Evolutionary conservation across 2,329 filamentous ascomycete genomes (phyloP), one percentile per base, ranked within the genome.

Genomic region (Pseudogymnoascus sp.): DNA sequence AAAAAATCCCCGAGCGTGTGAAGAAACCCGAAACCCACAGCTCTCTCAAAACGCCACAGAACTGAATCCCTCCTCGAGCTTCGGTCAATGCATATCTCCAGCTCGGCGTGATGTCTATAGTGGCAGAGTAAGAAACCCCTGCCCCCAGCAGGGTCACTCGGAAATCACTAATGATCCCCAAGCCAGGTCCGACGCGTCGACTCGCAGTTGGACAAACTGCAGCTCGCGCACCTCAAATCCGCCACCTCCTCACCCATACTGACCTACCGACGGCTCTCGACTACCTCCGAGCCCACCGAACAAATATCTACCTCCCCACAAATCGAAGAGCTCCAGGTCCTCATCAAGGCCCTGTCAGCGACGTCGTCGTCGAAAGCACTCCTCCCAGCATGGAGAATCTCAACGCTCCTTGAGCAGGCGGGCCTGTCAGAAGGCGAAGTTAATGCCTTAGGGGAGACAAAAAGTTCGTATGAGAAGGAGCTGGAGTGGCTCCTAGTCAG

Each of bases 401-500:
- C 81, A 64, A 75, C 76, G 13, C 77, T 92, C 33, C 80, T 96
- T 38, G 76, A 81, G 8, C 82, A 87, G 70, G 88, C 88, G 1
- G 80, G 80, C 10, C 78, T 90, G 62, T 78, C 80, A 42, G 76
- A 77, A 44, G 68, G 74, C 19, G 72, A 75, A 23, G 74, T 77
- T 64, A 72, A 76, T 44, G 62, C 70, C 65, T 68, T 69, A 63
- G 65, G 69, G 73, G 10, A 68, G 70, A 23, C 67, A 6, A 80
- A 77, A 68, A 79, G 71, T 64, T 77, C 79, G 17, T 88, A 90
- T 71, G 87, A 92, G 72, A 82, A 83, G 61, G 90, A 97, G 71
- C 82, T 97, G 60, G 89, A 96, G 75, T 97, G 95, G 95, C 78
- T 97, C 23, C 80, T 97, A 15, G 83, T 96, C 31, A 91, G 89